phyloP scores from a whole-genome alignment of 805 yeast species.

The Candida succiphila region DNA sequence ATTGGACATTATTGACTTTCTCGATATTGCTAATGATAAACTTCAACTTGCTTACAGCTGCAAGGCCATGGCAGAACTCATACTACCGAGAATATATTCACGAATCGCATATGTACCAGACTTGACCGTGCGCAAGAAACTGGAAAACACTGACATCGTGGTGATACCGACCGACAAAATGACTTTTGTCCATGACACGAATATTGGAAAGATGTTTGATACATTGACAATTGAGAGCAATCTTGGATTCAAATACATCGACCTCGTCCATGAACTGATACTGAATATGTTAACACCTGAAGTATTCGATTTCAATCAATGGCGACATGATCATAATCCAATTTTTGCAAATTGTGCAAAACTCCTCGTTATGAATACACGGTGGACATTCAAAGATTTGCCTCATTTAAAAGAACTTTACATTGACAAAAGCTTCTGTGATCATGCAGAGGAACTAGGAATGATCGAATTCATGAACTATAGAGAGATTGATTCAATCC shows the following conservation, averaged over 20 bases:
- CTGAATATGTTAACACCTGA: constrained; percentile 11
- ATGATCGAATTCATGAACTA: constrained; percentile 16
- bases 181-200: no score
- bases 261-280: constrained; percentile 14
- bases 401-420: constrained; percentile 12
- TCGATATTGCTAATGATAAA: no score
- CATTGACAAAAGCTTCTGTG: constrained; percentile 20
- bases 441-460: constrained; percentile 11
- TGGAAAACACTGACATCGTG: constrained; percentile 8
- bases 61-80: no score
- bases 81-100: constrained; percentile 13
- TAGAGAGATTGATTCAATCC: constrained; percentile 9
- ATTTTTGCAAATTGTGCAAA: constrained; percentile 9
- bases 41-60: no score
- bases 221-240: constrained; percentile 8
- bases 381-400: constrained; percentile 12
- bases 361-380: no score
- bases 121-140: neutral
- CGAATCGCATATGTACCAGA: constrained; percentile 8
- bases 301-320: constrained; percentile 9
- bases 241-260: constrained; percentile 14
- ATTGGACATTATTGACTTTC: no score
- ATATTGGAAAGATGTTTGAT: constrained; percentile 8
- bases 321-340: constrained; percentile 12
- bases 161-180: no score